Percentiles rank a stretch among this genome's conserved stretches.
phyloP scores from a whole-genome alignment of 2,329 filamentous ascomycete genomes.

The Geosmithia flava region DNA sequence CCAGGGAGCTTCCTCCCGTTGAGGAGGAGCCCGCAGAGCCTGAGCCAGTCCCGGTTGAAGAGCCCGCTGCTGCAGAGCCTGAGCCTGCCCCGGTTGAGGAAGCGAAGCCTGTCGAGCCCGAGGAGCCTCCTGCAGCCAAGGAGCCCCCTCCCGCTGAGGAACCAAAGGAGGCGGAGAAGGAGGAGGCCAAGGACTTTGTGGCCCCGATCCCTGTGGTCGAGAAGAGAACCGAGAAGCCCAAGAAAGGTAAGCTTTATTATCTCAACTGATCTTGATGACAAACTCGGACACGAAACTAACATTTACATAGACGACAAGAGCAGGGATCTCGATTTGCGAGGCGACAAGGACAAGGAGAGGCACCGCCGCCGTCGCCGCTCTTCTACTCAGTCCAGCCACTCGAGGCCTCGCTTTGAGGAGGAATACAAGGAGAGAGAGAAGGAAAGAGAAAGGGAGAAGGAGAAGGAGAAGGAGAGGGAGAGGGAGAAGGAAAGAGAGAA shows the following conservation, averaged over 20 bases:
- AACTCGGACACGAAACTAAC: constrained; percentile 36
- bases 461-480: not conserved
- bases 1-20: too few species aligned
- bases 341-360: constrained; percentile 24
- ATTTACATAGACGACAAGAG: constrained; percentile 38
- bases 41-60: too few species aligned
- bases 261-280: constrained; percentile 5
- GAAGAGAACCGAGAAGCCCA: constrained; percentile 15
- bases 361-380: constrained; percentile 24
- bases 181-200: constrained; percentile 25
- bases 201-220: constrained; percentile 23
- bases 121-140: too few species aligned
- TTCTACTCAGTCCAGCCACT: constrained; percentile 10
- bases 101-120: not conserved
- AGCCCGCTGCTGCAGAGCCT: not conserved
- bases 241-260: constrained; percentile 29
- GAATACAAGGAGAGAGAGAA: constrained; percentile 13
- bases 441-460: not conserved
- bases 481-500: constrained; percentile 11
- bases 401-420: constrained; percentile 16
- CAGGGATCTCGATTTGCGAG: constrained; percentile 21
- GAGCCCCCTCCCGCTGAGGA: not conserved
- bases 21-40: too few species aligned
- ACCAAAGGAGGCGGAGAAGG: constrained; percentile 11
- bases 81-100: not conserved